Evolutionary conservation across 495 filamentous ascomycete species (phyloP).

Genomic region (Letharia columbiana): DNA sequence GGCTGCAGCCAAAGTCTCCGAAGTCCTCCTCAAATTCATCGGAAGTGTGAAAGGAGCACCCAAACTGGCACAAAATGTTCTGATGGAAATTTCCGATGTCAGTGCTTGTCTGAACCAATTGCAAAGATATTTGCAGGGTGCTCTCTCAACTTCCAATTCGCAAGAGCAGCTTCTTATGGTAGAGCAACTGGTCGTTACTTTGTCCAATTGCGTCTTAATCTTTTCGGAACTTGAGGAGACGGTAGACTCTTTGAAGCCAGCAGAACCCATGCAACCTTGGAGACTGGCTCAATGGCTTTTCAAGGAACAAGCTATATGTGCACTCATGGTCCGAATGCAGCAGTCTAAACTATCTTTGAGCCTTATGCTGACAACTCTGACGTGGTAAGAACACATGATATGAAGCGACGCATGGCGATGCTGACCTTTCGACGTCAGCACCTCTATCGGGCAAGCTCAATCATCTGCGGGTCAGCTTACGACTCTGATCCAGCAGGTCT

Average conservation of each 20-base stretch:
- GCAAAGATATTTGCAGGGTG: constrained; percentile 11
- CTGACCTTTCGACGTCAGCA: not conserved
- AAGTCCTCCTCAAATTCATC: constrained; percentile 13
- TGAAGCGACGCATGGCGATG: not conserved
- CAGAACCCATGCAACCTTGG: constrained; percentile 5
- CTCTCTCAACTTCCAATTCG: not conserved
- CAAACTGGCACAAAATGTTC: constrained; percentile 8
- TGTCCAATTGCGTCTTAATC: constrained; percentile 20
- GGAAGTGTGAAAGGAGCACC: constrained; percentile 12
- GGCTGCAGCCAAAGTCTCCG: constrained; percentile 16
- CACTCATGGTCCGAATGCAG: constrained; percentile 17
- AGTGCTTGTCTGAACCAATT: constrained; percentile 10
- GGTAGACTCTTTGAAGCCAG: constrained; percentile 11
- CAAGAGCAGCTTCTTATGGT: constrained; percentile 11
- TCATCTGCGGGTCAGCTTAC: constrained; percentile 4
- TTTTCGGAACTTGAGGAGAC: constrained; percentile 24
- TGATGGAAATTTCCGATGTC: constrained; percentile 16
- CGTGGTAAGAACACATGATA: constrained; percentile 14
- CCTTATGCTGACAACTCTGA: constrained; percentile 21
- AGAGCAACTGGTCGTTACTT: constrained; percentile 21
- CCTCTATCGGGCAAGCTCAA: constrained; percentile 9
- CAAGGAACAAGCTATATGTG: constrained; percentile 15
- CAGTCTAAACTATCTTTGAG: constrained; percentile 21
- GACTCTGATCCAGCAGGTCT: not conserved
- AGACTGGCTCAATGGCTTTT: constrained; percentile 19